phyloP scores from a whole-genome alignment of 441 rosid genomes.

The Capsella rubella region DNA sequence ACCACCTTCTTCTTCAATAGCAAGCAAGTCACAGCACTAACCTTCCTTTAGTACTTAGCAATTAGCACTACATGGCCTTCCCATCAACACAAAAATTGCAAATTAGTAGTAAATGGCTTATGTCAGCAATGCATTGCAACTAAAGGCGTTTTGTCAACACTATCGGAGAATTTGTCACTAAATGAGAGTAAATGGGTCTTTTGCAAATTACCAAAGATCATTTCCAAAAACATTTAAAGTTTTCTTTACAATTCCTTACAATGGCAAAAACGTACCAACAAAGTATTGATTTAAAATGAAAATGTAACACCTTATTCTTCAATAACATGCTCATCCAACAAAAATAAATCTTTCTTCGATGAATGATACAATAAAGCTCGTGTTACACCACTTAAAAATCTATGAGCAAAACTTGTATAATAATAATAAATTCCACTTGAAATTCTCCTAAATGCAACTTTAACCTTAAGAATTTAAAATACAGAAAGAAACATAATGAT shows the following conservation, averaged over 20 bases:
- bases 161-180: no score
- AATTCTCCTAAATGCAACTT: background rate
- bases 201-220: background rate
- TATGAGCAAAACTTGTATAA: background rate
- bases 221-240: background rate
- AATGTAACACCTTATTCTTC: no score
- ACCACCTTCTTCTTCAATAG: background rate
- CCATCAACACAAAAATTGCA: background rate
- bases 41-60: background rate
- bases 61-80: background rate
- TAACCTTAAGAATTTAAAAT: background rate
- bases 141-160: no score
- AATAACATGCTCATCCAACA: background rate
- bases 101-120: background rate
- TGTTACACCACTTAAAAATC: background rate
- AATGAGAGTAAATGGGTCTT: background rate
- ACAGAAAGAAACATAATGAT: constrained; percentile 6
- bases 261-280: no score
- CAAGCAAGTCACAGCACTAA: background rate
- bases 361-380: background rate
- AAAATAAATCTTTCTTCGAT: no score
- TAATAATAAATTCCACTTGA: no score
- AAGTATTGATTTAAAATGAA: no score
- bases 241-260: no score
- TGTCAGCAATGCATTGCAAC: background rate